phyloP scores from a whole-genome alignment of 371 early-diverging fungal species.

The Apophysomyces sp. region DNA sequence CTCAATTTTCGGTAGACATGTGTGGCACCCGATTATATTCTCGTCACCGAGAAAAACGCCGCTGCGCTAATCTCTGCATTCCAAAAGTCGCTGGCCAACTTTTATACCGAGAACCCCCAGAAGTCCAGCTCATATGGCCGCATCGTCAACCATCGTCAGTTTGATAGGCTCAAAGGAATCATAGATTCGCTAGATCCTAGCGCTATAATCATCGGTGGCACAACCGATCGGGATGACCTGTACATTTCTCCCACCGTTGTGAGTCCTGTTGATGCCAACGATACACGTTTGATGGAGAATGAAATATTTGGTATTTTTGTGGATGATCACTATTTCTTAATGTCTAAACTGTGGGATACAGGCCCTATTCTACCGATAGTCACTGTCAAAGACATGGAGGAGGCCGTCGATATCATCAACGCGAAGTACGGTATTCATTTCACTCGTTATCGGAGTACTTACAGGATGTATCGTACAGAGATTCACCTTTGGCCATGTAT shows the following conservation, averaged over 20 bases:
- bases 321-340: not conserved
- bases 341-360: not conserved
- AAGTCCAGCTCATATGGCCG: slow-evolving; percentile 59
- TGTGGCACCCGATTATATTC: slow-evolving; percentile 84
- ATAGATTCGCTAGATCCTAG: slow-evolving; percentile 49
- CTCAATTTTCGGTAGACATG: slow-evolving; percentile 61
- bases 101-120: slow-evolving; percentile 50
- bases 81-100: slow-evolving; percentile 40
- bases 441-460: not conserved
- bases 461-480: slow-evolving; percentile 16
- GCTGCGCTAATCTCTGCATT: slow-evolving; percentile 53
- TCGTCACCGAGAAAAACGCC: slow-evolving; percentile 59
- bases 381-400: slow-evolving; percentile 69
- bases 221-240: slow-evolving; percentile 52
- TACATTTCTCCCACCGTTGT: slow-evolving; percentile 73
- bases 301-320: slow-evolving; percentile 66
- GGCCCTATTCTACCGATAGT: slow-evolving; percentile 88
- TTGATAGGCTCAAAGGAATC: slow-evolving; percentile 56
- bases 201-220: slow-evolving; percentile 54
- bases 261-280: slow-evolving; percentile 46
- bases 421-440: slow-evolving; percentile 64
- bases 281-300: slow-evolving; percentile 63
- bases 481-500: slow-evolving; percentile 74
- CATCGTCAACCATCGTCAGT: slow-evolving; percentile 71
- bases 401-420: slow-evolving; percentile 73